Evolutionary conservation across 75 land plant species (phyloP), one percentile per base, ranked within the genome.

Genomic region (Selaginella tamariscina): DNA sequence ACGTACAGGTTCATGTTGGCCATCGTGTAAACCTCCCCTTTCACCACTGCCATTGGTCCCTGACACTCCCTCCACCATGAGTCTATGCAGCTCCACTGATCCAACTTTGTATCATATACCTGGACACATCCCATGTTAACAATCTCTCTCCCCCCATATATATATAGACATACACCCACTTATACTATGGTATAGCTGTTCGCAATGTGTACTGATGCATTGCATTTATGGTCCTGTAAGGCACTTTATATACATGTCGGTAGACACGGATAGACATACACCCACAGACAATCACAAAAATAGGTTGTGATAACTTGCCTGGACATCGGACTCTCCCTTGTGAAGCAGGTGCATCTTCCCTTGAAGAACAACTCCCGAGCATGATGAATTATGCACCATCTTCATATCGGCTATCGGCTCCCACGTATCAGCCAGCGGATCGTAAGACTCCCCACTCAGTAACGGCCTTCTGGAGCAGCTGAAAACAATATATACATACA

Each of bases 41-140:
- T 74, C 65, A 87, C 98, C 31, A 85, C 73, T 30, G 97, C 85
- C 91, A 87, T 85, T 30, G 85, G 86, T 59, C 98, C 91, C 49
- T 5, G 49, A 15, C 5, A 39, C 49, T 39, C 49, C 49, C 49
- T 5, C 49, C 49, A 39, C 49, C 15, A 15, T 15, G 49, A 39
- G 11, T 15, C 49, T 5, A 5, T 5, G 11, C 5, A 15, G 11
- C 11, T 39, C 49, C 49, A 39, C 49, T 5, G 15, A 39, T 39
- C 49, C 49, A 39, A 15, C 49, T 5, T 15, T 15, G 49, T 5
- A 39, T 39, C 49, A 15, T 39, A 39, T 5, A 39, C 11, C 49
- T 39, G 49, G n/a, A n/a, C n/a, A n/a, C n/a, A n/a, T n/a, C n/a
- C n/a, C n/a, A n/a, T n/a, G n/a, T n/a, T n/a, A n/a, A n/a, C n/a